Percentiles rank a stretch among this genome's conserved stretches.
phyloP scores from a whole-genome alignment of 495 filamentous ascomycete genomes.

The Hypomontagnella monticulosa region DNA sequence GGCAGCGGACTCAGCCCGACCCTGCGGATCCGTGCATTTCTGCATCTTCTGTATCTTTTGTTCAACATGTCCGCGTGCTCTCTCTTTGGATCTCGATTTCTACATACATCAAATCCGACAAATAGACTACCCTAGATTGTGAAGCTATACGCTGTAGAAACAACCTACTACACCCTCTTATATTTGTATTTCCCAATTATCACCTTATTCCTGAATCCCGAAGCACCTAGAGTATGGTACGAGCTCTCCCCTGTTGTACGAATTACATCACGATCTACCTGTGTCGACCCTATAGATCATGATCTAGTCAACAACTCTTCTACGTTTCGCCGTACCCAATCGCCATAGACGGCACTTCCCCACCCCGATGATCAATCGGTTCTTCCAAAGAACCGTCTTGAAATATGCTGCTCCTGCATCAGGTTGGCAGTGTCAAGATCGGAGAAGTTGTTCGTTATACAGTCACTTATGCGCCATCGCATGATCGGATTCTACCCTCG shows the following conservation, averaged over 20 bases:
- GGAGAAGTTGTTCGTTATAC: slow-evolving; percentile 94
- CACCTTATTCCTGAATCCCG: not conserved
- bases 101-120: not conserved
- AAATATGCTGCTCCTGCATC: slow-evolving; percentile 88
- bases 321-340: slow-evolving; percentile 3
- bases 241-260: not conserved
- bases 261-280: slow-evolving; percentile 12
- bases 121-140: not conserved
- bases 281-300: slow-evolving; percentile 12
- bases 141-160: not conserved
- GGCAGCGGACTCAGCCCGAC: slow-evolving; percentile 27
- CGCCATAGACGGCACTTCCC: slow-evolving; percentile 5
- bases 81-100: slow-evolving; percentile 1
- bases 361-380: slow-evolving; percentile 11
- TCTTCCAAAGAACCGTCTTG: slow-evolving; percentile 6
- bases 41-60: not conserved
- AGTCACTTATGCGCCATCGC: slow-evolving; percentile 88
- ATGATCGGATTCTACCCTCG: slow-evolving; percentile 85
- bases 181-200: slow-evolving; percentile 5
- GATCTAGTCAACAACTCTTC: not conserved
- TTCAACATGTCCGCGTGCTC: slow-evolving; percentile 32
- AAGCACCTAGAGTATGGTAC: slow-evolving; percentile 17
- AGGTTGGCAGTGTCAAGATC: slow-evolving; percentile 87
- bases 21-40: slow-evolving; percentile 27
- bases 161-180: slow-evolving; percentile 3